Base-by-base conservation (phyloP, 805 yeast species). In the Monosporozyma siamensis region DNA sequence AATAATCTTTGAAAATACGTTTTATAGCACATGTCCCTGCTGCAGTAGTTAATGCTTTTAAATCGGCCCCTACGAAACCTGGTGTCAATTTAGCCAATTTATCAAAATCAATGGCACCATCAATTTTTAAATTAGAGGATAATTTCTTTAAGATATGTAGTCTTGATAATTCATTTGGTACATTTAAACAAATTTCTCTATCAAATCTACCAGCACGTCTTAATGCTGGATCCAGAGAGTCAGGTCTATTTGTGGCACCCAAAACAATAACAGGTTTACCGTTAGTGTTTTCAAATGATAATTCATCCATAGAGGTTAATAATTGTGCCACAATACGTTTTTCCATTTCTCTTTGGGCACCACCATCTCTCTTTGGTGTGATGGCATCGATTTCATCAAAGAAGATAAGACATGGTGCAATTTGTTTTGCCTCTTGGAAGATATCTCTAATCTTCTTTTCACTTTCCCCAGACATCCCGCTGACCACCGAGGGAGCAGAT, bases 401-500 rank as follows among this genome's bases (percentile, higher is more conserved):
- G 56, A 92, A 92, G 40, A 92, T 74, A 23, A 92, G 66, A 63
- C 97, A 89, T 7, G 98, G 98, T 1, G 98, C 98, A 43, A 87
- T 58, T 3, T 73, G 54, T 54, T 80, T 82, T 3, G 98, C 98
- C 58, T 92, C 97, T 30, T 88, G 96, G 56, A 90, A 90, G 30
- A 90, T 69, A 45, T 92, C 97, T 48, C 98, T 72, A 18, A 92
- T 70, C 57, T 90, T 89, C 68, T 92, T 92, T 61, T 92, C 98
- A 48, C 90, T 79, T 61, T 92, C 98, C 34, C 98, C 98, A n/a
- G 95, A 86, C 97, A 92, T 92, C 4, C 98, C 98, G 47, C 95
- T 85, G 0, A 92, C 97, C 7, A 92, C 86, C 2, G 95, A 82
- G 1, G 98, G 98, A 0, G 98, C 97, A 22, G 95, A 83, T 1